These are phyloP conservation scores for Hyaloscypha variabilis DNA, from an alignment of 495 filamentous ascomycete species.

Conservation along the genomic window DNA sequence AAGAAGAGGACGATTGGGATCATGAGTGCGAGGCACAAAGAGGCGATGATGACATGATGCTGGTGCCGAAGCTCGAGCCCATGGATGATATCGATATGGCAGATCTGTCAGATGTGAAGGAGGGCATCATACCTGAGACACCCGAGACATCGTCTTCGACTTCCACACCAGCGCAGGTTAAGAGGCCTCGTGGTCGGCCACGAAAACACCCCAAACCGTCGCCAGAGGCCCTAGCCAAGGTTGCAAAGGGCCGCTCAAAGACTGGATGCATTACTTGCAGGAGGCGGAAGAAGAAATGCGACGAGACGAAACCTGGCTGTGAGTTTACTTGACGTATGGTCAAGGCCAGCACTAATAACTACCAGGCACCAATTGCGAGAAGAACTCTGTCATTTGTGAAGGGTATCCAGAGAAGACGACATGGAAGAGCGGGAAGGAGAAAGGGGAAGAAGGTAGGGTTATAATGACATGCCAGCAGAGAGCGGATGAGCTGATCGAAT, in stretches of 20 bases:
- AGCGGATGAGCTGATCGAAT: conserved; percentile 37
- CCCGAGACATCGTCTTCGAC: not conserved
- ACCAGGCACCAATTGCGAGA: conserved; percentile 83
- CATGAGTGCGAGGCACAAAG: conserved; percentile 12
- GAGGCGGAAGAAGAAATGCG: conserved; percentile 95
- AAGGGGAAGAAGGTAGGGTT: conserved; percentile 69
- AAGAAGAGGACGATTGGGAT: conserved; percentile 27
- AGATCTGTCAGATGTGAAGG: conserved; percentile 19
- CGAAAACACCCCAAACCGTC: conserved; percentile 75
- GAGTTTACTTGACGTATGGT: conserved; percentile 40
- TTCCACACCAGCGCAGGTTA: conserved; percentile 34
- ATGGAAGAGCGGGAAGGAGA: conserved; percentile 84
- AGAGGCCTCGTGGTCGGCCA: conserved; percentile 75
- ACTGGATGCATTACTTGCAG: conserved; percentile 93
- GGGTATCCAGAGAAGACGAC: conserved; percentile 88
- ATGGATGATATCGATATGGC: conserved; percentile 30
- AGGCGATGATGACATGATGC: conserved; percentile 2
- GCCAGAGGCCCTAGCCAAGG: conserved; percentile 57
- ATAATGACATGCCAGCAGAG: conserved; percentile 28
- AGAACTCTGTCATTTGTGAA: conserved; percentile 91
- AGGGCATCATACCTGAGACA: conserved; percentile 14
- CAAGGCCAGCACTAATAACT: conserved; percentile 3
- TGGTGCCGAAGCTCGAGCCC: conserved; percentile 29
- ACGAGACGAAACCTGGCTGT: conserved; percentile 89
- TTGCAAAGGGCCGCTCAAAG: conserved; percentile 88